Evolutionary conservation across 768 basidiomycete genomes (phyloP).

Genomic region (Leucosporidium yakuticum): DNA sequence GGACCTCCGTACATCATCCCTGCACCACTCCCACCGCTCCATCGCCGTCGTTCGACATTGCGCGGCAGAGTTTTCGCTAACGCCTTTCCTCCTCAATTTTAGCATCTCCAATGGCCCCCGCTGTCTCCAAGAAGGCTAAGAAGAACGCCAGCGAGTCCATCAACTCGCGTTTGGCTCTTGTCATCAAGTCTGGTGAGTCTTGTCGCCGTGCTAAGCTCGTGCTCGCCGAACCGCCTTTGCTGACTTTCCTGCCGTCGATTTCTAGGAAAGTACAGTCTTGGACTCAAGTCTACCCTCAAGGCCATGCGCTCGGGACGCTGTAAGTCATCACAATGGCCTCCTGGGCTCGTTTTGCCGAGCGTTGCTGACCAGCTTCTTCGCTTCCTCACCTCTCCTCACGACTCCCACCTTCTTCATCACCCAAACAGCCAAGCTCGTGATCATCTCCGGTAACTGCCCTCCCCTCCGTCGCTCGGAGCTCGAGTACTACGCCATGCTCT

Average conservation of each 20-base stretch:
- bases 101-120: conserved; percentile 21
- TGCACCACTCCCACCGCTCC: too few relatives aligned
- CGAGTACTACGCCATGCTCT: conserved; percentile 89
- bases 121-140: conserved; percentile 28
- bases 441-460: conserved; percentile 98
- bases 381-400: not conserved
- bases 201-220: too few relatives aligned
- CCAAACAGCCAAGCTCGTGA: conserved; percentile 81
- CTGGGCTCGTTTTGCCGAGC: too few relatives aligned
- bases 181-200: conserved; percentile 1
- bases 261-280: conserved; percentile 81
- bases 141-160: conserved; percentile 35
- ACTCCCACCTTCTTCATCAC: not conserved
- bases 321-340: too few relatives aligned
- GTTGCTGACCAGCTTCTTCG: too few relatives aligned
- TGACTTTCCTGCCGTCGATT: too few relatives aligned
- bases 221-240: too few relatives aligned
- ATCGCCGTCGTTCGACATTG: not conserved
- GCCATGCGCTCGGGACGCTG: conserved; percentile 97
- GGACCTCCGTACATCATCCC: too few relatives aligned
- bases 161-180: conserved; percentile 49
- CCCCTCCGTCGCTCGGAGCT: conserved; percentile 98
- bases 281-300: conserved; percentile 98
- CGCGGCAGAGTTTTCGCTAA: not conserved
- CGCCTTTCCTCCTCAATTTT: not conserved